Percentiles rank a stretch among this genome's conserved stretches.
phyloP scores from a whole-genome alignment of 208 protist genomes.

The Acanthamoeba castellanii region DNA sequence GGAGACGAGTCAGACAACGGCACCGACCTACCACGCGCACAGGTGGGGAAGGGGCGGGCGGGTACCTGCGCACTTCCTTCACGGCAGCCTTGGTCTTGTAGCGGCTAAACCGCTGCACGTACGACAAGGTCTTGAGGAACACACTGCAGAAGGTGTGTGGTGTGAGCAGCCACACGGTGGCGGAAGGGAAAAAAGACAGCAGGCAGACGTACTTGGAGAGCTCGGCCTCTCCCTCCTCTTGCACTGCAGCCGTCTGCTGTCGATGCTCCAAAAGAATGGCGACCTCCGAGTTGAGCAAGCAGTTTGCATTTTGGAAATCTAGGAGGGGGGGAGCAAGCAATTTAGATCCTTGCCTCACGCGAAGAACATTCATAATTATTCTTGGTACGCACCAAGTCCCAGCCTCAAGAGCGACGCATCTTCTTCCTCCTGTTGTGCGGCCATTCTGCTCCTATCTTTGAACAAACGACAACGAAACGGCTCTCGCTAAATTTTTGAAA shows the following conservation, averaged over 20 bases:
- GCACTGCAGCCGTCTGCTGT: slow-evolving; percentile 28
- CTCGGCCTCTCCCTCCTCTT: slow-evolving; percentile 50
- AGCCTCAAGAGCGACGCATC: slow-evolving; percentile 67
- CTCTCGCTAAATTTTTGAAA: too few species aligned
- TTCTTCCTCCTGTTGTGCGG: slow-evolving; percentile 72
- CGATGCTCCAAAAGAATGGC: slow-evolving; percentile 80
- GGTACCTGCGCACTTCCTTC: slow-evolving; percentile 79
- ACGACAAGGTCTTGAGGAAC: slow-evolving; percentile 83
- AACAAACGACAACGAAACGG: neutral
- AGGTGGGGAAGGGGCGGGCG: neutral
- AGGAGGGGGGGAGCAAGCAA: neutral
- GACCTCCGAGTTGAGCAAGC: slow-evolving; percentile 82
- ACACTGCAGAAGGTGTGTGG: slow-evolving; percentile 39
- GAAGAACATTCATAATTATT: neutral
- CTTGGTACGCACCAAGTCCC: neutral
- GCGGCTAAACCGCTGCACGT: slow-evolving; percentile 81
- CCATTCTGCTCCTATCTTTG: neutral
- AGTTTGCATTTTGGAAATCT: slow-evolving; percentile 81
- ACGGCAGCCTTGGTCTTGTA: slow-evolving; percentile 83
- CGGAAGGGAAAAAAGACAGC: neutral
- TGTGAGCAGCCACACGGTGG: neutral
- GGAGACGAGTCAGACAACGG: neutral
- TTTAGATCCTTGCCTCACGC: neutral
- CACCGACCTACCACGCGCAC: neutral
- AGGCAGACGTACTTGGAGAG: slow-evolving; percentile 74